These are phyloP conservation scores for Lactifluus subvellereus DNA, from an alignment of 768 basidiomycete species.

Conservation along the genomic window DNA sequence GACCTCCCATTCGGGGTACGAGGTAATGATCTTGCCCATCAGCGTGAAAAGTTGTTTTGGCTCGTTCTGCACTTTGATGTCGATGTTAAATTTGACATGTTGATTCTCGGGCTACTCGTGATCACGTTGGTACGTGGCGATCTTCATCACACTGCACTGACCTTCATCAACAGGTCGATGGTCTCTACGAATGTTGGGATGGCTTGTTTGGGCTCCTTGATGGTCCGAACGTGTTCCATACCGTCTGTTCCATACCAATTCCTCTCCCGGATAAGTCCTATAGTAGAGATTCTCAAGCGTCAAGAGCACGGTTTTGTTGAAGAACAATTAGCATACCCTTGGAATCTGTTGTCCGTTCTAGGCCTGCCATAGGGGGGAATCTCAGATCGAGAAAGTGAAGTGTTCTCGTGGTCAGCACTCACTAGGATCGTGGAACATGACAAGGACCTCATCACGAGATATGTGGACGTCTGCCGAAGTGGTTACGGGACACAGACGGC, in stretches of 20 bases:
- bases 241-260: conserved; percentile 44
- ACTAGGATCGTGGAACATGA: conserved; percentile 97
- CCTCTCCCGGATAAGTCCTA: conserved; percentile 52
- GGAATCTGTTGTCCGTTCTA: conserved; percentile 79
- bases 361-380: conserved; percentile 33
- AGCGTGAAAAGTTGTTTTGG: conserved; percentile 78
- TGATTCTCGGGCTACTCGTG: conserved; percentile 58
- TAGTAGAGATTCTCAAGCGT: conserved; percentile 24
- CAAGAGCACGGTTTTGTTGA: not conserved
- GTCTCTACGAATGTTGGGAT: conserved; percentile 92
- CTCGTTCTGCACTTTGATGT: conserved; percentile 91
- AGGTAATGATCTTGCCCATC: conserved; percentile 63
- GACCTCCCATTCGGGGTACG: conserved; percentile 67
- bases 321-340: conserved; percentile 40
- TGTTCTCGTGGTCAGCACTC: conserved; percentile 20
- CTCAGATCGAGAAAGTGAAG: conserved; percentile 1
- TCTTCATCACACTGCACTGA: conserved; percentile 31
- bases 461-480: conserved; percentile 85
- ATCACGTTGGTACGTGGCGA: conserved; percentile 13
- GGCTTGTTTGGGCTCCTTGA: conserved; percentile 74
- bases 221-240: conserved; percentile 75
- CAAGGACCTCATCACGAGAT: conserved; percentile 75
- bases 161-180: conserved; percentile 71
- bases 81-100: conserved; percentile 78
- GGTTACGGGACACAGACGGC: conserved; percentile 39